Percentiles rank a stretch among this genome's conserved stretches.
Conservation (phyloP, 2,329 filamentous ascomycete species). For the Orbilia brochopaga region DNA sequence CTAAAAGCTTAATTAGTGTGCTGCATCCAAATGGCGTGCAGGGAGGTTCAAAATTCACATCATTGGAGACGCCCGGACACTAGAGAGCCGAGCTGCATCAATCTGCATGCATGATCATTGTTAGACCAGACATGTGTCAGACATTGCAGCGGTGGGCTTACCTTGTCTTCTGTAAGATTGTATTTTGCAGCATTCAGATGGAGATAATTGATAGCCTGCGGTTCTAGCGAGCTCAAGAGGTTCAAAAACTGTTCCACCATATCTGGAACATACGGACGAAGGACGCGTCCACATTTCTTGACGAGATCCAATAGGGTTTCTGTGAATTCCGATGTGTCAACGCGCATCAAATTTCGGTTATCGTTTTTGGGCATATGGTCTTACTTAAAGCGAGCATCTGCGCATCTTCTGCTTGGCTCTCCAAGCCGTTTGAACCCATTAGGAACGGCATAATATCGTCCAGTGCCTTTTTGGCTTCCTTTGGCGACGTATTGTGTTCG, state of each 20-base stretch:
- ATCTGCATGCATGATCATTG: slow-evolving; percentile 61
- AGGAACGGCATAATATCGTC: slow-evolving; percentile 87
- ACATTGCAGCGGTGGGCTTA: background rate
- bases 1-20: slow-evolving; percentile 13
- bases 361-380: slow-evolving; percentile 20
- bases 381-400: slow-evolving; percentile 71
- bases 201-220: slow-evolving; percentile 82
- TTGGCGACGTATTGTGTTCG: slow-evolving; percentile 53
- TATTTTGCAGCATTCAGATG: slow-evolving; percentile 85
- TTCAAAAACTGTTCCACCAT: slow-evolving; percentile 82
- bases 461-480: slow-evolving; percentile 65
- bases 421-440: slow-evolving; percentile 83
- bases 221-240: slow-evolving; percentile 85
- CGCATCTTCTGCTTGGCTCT: slow-evolving; percentile 86
- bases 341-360: background rate
- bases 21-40: background rate
- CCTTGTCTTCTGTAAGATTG: slow-evolving; percentile 80
- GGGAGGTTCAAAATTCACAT: slow-evolving; percentile 61
- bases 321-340: slow-evolving; percentile 16
- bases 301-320: slow-evolving; percentile 83
- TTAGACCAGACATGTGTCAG: background rate
- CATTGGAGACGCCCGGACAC: slow-evolving; percentile 83
- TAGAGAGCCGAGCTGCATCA: slow-evolving; percentile 81
- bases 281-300: slow-evolving; percentile 80
- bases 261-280: slow-evolving; percentile 79